phyloP scores from a whole-genome alignment of 2,329 filamentous ascomycete species.

The Pezicula radicicola region DNA sequence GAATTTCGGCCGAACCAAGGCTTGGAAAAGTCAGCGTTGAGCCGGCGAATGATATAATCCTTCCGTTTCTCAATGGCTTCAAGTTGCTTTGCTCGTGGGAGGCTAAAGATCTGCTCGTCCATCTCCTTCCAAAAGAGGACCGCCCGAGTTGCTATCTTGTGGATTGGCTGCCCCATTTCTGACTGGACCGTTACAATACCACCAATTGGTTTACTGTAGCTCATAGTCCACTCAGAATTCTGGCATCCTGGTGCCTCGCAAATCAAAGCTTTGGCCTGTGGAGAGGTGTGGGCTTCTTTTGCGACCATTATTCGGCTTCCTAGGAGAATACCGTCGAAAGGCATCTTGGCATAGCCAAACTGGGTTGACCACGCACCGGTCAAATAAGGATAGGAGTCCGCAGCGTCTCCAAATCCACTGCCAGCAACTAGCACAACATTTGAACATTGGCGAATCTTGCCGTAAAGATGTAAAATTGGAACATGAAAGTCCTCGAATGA shows the following conservation, averaged over 20 bases:
- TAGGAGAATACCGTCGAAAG: slow-evolving; percentile 87
- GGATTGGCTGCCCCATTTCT: slow-evolving; percentile 99
- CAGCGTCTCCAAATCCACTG: slow-evolving; percentile 85
- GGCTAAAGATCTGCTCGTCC: slow-evolving; percentile 95
- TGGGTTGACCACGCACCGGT: slow-evolving; percentile 83
- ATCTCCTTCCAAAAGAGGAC: slow-evolving; percentile 98
- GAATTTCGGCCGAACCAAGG: slow-evolving; percentile 83
- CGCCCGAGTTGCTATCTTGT: slow-evolving; percentile 96
- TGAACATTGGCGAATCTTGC: slow-evolving; percentile 76
- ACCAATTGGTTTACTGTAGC: slow-evolving; percentile 85
- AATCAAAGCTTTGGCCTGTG: slow-evolving; percentile 85
- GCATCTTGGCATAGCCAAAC: slow-evolving; percentile 88
- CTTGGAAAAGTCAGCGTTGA: slow-evolving; percentile 95
- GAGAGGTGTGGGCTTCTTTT: slow-evolving; percentile 86
- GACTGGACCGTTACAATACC: slow-evolving; percentile 95
- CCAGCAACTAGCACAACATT: slow-evolving; percentile 90
- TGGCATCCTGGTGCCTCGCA: slow-evolving; percentile 79
- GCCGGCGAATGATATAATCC: slow-evolving; percentile 89
- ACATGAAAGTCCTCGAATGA: slow-evolving; percentile 95
- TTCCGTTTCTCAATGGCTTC: slow-evolving; percentile 84
- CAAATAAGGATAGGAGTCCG: slow-evolving; percentile 90
- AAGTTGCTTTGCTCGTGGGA: slow-evolving; percentile 88
- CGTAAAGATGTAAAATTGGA: slow-evolving; percentile 87
- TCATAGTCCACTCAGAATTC: slow-evolving; percentile 85
- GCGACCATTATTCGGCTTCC: slow-evolving; percentile 94